These are phyloP conservation scores for Sclerotinia borealis DNA, from an alignment of 2,329 filamentous ascomycete genomes.

Conservation along the genomic window DNA sequence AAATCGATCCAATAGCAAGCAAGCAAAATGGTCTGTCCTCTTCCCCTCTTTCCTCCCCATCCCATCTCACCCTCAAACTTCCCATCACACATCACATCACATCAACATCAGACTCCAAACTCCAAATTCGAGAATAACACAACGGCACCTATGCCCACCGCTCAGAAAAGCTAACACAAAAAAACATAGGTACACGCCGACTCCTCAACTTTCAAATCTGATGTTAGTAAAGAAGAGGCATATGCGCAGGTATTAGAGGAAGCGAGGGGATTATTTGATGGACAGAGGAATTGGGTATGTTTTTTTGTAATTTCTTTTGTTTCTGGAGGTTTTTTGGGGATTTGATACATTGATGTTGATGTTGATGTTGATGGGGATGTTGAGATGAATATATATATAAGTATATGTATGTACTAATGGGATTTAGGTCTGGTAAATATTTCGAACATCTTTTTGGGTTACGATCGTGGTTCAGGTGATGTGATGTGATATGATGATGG, in stretches of 20 bases:
- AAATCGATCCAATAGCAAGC: no score
- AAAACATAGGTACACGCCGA: slow-evolving; percentile 55
- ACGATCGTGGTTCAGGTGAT: slow-evolving; percentile 5
- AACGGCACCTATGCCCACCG: background rate
- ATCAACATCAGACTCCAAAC: background rate
- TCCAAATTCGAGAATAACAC: background rate
- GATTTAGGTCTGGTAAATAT: background rate
- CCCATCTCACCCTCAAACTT: no score
- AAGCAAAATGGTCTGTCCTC: no score
- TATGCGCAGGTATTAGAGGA: slow-evolving; percentile 70
- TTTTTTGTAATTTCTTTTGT: background rate
- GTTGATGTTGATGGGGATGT: no score
- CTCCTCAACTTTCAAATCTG: slow-evolving; percentile 63
- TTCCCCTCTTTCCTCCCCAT: no score
- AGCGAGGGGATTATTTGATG: slow-evolving; percentile 61
- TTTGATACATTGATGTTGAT: background rate
- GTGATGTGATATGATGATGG: slow-evolving; percentile 1
- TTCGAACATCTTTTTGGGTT: background rate
- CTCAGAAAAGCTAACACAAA: background rate
- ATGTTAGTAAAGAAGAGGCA: slow-evolving; percentile 63
- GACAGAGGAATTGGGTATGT: slow-evolving; percentile 71
- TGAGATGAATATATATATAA: background rate
- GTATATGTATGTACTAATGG: background rate
- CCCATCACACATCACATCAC: no score
- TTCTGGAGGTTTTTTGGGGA: no score